These are phyloP conservation scores for Lactarius akahatsu DNA, from an alignment of 768 basidiomycete genomes.

Conservation along the genomic window DNA sequence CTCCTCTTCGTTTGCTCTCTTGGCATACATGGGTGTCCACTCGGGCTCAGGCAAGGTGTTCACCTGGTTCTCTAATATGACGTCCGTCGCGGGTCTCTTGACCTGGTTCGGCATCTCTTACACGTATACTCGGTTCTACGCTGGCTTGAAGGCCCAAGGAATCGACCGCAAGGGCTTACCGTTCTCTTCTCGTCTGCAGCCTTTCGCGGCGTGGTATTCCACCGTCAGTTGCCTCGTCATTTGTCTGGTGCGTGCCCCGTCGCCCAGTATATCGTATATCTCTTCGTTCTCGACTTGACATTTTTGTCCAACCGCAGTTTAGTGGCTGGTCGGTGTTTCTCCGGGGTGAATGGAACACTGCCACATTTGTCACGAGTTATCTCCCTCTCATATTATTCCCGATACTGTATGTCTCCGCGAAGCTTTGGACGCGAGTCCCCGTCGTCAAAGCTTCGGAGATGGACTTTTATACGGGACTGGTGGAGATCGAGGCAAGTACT, in stretches of 20 bases:
- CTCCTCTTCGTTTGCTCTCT: conserved; percentile 60
- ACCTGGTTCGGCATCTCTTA: conserved; percentile 51
- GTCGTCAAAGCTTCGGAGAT: conserved; percentile 60
- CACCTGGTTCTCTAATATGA: conserved; percentile 65
- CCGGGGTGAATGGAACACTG: conserved; percentile 50
- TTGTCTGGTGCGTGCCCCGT: conserved; percentile 52
- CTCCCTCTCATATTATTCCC: conserved; percentile 70
- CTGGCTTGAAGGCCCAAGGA: conserved; percentile 80
- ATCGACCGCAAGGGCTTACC: conserved; percentile 71
- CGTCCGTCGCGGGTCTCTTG: conserved; percentile 49
- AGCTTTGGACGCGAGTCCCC: conserved; percentile 50
- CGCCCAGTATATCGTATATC: background rate
- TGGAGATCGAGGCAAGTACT: conserved; percentile 36
- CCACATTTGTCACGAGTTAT: conserved; percentile 83
- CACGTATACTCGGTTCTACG: conserved; percentile 69
- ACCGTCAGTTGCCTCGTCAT: conserved; percentile 43
- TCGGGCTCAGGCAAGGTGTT: conserved; percentile 72
- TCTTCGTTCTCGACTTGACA: conserved; percentile 35
- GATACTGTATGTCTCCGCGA: conserved; percentile 62
- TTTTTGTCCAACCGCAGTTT: conserved; percentile 38
- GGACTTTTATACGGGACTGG: conserved; percentile 75
- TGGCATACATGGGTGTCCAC: conserved; percentile 82
- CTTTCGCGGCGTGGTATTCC: conserved; percentile 66
- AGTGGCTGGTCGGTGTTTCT: conserved; percentile 55
- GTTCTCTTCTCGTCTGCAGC: conserved; percentile 64